Base-by-base conservation (phyloP, 2,329 filamentous ascomycete species). In the Sporothrix dimorphospora region DNA sequence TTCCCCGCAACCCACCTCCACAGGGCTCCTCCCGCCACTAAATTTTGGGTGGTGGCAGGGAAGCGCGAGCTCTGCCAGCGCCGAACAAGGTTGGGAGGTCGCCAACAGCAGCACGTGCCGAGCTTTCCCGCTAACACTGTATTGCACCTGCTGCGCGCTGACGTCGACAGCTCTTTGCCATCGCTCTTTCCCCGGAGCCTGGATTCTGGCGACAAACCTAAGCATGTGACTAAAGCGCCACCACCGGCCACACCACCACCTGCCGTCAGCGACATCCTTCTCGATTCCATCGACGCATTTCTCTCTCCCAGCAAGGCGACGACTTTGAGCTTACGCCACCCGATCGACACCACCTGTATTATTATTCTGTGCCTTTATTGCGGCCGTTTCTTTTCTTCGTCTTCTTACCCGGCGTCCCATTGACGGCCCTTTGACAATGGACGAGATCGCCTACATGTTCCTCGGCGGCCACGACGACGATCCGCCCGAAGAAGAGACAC, bases 361-460 rank as follows among this genome's bases (percentile, higher is more conserved):
- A 9, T 45, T 45, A 65, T 40, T 21, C 38, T 16, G 59, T 45
- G 24, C 30, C 57, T 61, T 40, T 61, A n/a, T 42, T 63, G n/a
- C 8, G 8, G 12, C 34, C n/a, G 38, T 21, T 24, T 38, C 34
- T 6, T 42, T 45, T 30, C 19, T 21, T 30, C n/a, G 21, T 19
- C 59, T 7, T 51, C 34, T 34, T n/a, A 3, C 30, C 30, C 66
- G 51, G 16, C 47, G 19, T 34, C 38, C 42, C 47, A 19, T 2
- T 8, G 47, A 19, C 47, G 19, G 47, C n/a, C 47, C n/a, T 66
- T 51, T 16, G 49, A 24, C 57, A 59, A 76, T 76, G 75, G 75
- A 76, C 67, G 75, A 76, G 7, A 66, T 75, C 12, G 51, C 75
- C 11, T 76, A 76, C 71, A 73, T 76, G 74, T 75, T 73, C 21